These are phyloP conservation scores for Cryomyces minteri DNA, from an alignment of 495 filamentous ascomycete genomes.

Conservation along the genomic window DNA sequence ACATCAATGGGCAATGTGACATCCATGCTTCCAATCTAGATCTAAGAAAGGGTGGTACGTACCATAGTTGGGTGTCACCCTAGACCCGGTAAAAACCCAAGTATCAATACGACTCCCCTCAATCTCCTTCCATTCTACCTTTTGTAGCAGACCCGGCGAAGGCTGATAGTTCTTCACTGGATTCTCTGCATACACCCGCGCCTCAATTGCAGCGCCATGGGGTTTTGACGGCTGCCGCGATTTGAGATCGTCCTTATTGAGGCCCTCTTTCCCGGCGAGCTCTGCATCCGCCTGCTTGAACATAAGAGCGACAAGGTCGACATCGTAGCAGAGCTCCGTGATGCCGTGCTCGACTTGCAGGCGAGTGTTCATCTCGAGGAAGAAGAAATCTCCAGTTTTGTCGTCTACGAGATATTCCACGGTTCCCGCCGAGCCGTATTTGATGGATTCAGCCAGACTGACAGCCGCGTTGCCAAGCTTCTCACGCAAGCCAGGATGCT, in stretches of 20 bases:
- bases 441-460: constrained; percentile 28
- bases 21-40: too few species aligned
- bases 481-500: constrained; percentile 25
- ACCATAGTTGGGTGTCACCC: constrained; percentile 36
- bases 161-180: constrained; percentile 36
- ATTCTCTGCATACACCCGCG: constrained; percentile 42
- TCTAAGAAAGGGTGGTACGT: constrained; percentile 3
- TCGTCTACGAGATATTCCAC: constrained; percentile 49
- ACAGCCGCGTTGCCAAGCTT: constrained; percentile 33
- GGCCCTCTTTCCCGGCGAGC: constrained; percentile 22
- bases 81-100: constrained; percentile 37
- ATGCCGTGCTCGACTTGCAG: constrained; percentile 51
- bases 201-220: constrained; percentile 35
- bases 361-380: constrained; percentile 51
- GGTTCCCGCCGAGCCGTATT: constrained; percentile 42
- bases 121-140: constrained; percentile 30
- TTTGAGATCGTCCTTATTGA: constrained; percentile 18
- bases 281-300: constrained; percentile 32
- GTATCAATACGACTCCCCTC: constrained; percentile 36
- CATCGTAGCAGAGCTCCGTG: constrained; percentile 38
- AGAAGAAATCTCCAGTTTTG: constrained; percentile 37
- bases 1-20: too few species aligned
- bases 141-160: constrained; percentile 35
- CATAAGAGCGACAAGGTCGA: constrained; percentile 40
- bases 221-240: constrained; percentile 18